A percentile compares a stretch with the other conserved stretches of the same genome.
Conservation (phyloP, 106 monocot species). For the Allium fistulosum region DNA sequence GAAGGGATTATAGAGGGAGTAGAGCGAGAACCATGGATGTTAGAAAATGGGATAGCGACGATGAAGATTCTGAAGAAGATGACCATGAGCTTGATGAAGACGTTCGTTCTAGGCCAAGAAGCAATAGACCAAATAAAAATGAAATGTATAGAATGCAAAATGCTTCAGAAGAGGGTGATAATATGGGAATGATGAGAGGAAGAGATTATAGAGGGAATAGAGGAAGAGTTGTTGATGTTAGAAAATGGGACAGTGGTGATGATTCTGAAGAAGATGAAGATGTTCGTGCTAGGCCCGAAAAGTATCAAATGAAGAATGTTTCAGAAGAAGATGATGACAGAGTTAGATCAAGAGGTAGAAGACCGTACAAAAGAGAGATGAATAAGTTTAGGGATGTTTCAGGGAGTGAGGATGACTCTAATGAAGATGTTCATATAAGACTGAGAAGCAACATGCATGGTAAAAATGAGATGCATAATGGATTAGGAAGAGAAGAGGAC, state of each 20-base stretch:
- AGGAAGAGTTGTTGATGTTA: conserved; percentile 20
- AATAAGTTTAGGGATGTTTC: no score
- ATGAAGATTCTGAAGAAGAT: conserved; percentile 44
- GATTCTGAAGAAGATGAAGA: conserved; percentile 34
- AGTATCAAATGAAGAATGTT: neutral
- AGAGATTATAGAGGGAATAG: no score
- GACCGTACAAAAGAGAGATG: no score
- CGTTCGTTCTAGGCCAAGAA: neutral
- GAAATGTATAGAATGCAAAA: neutral
- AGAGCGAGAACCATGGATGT: conserved; percentile 21
- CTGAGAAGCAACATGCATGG: neutral
- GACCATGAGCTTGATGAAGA: conserved; percentile 17
- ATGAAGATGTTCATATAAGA: conserved; percentile 12
- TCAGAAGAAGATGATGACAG: no score
- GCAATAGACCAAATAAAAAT: no score
- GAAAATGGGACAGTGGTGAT: conserved; percentile 41
- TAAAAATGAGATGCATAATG: neutral
- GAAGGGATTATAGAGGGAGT: conserved; percentile 4
- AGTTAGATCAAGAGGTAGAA: no score
- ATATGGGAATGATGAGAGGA: conserved; percentile 22
- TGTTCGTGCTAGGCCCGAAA: neutral
- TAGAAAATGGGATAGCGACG: conserved; percentile 35
- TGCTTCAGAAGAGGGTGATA: neutral
- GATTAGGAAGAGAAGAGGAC: neutral
- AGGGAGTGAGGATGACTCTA: conserved; percentile 39